These are phyloP conservation scores for Leptographium procerum DNA, from an alignment of 2,329 filamentous ascomycete species.

Conservation along the genomic window DNA sequence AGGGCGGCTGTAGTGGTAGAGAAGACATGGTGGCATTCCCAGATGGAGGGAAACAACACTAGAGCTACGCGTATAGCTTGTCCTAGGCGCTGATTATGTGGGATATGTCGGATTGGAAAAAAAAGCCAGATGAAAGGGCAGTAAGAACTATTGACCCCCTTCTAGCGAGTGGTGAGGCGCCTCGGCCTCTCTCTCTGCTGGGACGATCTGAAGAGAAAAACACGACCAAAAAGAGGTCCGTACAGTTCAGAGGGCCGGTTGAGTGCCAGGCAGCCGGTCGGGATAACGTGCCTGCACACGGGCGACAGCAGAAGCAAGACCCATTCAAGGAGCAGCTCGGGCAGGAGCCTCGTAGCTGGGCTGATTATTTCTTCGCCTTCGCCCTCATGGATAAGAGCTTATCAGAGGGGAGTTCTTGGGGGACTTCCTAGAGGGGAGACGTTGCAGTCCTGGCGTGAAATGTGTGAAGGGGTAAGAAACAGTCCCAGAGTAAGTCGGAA, in stretches of 20 bases:
- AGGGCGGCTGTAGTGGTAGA: background rate
- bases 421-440: too few species aligned
- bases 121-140: background rate
- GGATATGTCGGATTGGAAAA: background rate
- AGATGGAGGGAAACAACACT: background rate
- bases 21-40: conserved; percentile 1
- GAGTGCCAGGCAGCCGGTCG: background rate
- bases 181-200: background rate
- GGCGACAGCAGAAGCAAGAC: background rate
- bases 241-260: background rate
- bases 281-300: background rate
- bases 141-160: background rate
- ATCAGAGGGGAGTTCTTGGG: too few species aligned
- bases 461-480: background rate
- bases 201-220: background rate
- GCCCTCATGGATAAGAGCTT: background rate
- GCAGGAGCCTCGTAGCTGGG: background rate
- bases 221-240: background rate
- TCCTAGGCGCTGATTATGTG: background rate
- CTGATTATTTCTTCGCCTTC: background rate
- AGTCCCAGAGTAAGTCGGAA: background rate
- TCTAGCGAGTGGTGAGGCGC: background rate
- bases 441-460: background rate
- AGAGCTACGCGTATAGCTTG: background rate
- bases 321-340: background rate